Percentiles rank a stretch among this genome's conserved stretches.
Evolutionary conservation across 2,329 filamentous ascomycete genomes (phyloP).

Genomic region (Colletotrichum sp.): DNA sequence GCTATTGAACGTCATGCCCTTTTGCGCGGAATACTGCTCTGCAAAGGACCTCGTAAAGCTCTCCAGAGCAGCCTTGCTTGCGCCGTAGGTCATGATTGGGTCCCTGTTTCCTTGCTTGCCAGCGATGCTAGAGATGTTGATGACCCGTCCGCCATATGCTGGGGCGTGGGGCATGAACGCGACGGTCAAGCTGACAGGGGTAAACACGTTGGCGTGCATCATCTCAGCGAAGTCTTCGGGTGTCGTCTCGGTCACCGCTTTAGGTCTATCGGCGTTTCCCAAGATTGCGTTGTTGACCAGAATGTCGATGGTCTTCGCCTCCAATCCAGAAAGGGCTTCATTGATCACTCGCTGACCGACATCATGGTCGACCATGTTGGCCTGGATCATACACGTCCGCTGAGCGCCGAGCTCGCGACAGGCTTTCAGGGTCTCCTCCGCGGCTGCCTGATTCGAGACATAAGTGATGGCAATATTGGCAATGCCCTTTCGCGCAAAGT

Average conservation of each 20-base stretch:
- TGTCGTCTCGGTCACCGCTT: neutral
- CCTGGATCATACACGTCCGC: neutral
- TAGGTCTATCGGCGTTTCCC: neutral
- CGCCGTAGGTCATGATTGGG: slow-evolving; percentile 27
- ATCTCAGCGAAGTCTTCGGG: neutral
- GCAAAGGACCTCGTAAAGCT: slow-evolving; percentile 31
- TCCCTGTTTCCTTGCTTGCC: neutral
- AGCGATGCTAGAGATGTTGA: slow-evolving; percentile 36
- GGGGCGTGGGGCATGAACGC: slow-evolving; percentile 30
- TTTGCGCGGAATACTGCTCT: slow-evolving; percentile 29
- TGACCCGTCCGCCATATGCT: slow-evolving; percentile 31
- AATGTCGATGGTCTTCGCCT: neutral
- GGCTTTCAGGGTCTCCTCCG: neutral
- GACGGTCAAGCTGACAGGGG: slow-evolving; percentile 32
- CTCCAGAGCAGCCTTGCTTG: slow-evolving; percentile 38
- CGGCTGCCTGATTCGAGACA: neutral
- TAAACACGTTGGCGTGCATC: slow-evolving; percentile 8
- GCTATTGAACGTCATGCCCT: slow-evolving; percentile 32
- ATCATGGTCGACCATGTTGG: neutral
- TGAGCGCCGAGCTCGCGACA: neutral
- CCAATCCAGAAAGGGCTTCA: neutral
- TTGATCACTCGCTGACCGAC: neutral
- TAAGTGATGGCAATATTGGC: slow-evolving; percentile 2
- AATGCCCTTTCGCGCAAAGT: neutral
- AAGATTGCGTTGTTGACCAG: slow-evolving; percentile 4